These are phyloP conservation scores for Grigorovia transvaalensis DNA, from an alignment of 805 yeast genomes.

Conservation along the genomic window DNA sequence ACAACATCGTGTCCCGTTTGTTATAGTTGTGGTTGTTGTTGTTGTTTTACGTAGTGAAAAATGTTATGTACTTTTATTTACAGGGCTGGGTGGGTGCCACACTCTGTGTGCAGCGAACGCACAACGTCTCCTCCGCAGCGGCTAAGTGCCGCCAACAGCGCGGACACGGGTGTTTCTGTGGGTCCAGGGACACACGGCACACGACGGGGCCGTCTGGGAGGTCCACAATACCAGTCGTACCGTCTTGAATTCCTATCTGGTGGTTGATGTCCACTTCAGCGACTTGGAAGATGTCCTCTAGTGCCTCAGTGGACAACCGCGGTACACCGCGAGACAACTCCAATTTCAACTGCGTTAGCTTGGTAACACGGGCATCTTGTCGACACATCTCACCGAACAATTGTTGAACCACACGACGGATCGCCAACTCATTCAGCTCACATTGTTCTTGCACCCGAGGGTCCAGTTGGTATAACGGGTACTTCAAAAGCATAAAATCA, in stretches of 20 bases:
- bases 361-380: not conserved
- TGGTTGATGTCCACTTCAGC: conserved; percentile 38
- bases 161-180: conserved; percentile 43
- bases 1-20: too few species aligned
- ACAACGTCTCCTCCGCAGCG: conserved; percentile 40
- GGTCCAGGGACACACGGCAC: conserved; percentile 29
- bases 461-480: not conserved
- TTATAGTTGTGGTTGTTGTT: not conserved
- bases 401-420: not conserved
- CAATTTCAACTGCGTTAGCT: not conserved
- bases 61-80: not conserved
- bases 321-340: not conserved
- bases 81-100: not conserved
- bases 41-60: not conserved
- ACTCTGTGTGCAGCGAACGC: conserved; percentile 53
- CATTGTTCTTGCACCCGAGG: not conserved
- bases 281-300: conserved; percentile 51
- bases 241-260: conserved; percentile 5
- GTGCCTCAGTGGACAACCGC: conserved; percentile 22
- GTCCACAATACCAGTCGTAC: not conserved
- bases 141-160: conserved; percentile 86
- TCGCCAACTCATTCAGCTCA: not conserved
- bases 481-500: not conserved
- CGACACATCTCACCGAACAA: not conserved
- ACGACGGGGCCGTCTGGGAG: conserved; percentile 8